Evolutionary conservation across 495 filamentous ascomycete genomes (phyloP).

Genomic region (Daldinia vernicosa): DNA sequence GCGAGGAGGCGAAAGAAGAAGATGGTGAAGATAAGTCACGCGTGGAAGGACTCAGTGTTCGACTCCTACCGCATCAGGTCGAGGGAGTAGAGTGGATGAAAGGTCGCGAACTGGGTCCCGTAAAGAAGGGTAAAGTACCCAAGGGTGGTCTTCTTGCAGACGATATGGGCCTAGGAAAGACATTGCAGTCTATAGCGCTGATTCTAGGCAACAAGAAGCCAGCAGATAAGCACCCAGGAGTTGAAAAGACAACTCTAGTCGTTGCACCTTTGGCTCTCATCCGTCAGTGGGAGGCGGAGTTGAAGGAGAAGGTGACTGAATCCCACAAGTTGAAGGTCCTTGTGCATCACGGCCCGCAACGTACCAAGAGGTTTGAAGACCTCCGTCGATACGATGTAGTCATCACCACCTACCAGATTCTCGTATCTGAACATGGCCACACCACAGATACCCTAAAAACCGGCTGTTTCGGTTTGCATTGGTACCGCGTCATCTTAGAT

Average conservation of each 20-base stretch:
- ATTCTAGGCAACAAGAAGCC: constrained; percentile 85
- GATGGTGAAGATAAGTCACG: constrained; percentile 57
- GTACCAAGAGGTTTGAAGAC: constrained; percentile 77
- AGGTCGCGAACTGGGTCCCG: constrained; percentile 81
- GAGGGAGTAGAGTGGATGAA: constrained; percentile 94
- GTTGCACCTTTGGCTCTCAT: constrained; percentile 95
- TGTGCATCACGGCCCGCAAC: constrained; percentile 87
- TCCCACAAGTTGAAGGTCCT: constrained; percentile 77
- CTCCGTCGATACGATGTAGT: constrained; percentile 91
- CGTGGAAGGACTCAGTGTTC: constrained; percentile 81
- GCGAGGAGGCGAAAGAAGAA: constrained; percentile 57
- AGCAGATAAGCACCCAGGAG: constrained; percentile 62
- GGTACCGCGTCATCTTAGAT: constrained; percentile 95
- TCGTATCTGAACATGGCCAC: constrained; percentile 85
- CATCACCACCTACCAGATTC: constrained; percentile 94
- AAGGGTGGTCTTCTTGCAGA: constrained; percentile 89
- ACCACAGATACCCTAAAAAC: constrained; percentile 68
- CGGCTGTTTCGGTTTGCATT: constrained; percentile 89
- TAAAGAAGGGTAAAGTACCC: constrained; percentile 79
- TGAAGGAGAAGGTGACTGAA: constrained; percentile 76
- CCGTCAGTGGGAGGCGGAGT: constrained; percentile 96
- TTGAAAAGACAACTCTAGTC: constrained; percentile 85
- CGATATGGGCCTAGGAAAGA: constrained; percentile 89
- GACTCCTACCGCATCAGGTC: constrained; percentile 89
- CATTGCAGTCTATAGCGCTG: constrained; percentile 81